phyloP scores from a whole-genome alignment of 2,329 filamentous ascomycete genomes.

The Aspergillus terreus region DNA sequence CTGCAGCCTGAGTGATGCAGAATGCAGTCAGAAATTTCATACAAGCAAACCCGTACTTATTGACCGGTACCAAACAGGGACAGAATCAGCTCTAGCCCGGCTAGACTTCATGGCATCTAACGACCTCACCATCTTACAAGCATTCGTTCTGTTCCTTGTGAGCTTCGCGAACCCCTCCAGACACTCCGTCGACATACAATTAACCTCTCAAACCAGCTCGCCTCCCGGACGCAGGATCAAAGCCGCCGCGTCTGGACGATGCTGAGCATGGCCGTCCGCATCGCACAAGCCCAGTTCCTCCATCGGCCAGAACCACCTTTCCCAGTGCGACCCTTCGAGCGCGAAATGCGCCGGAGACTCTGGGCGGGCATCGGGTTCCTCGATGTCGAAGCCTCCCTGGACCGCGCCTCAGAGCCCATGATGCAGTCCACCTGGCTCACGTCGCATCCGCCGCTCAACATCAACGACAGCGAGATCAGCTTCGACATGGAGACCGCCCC shows the following conservation, averaged over 20 bases:
- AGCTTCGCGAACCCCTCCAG: not conserved
- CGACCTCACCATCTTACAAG: slow-evolving; percentile 30
- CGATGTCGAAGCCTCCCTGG: slow-evolving; percentile 26
- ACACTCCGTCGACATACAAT: not conserved
- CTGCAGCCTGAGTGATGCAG: slow-evolving; percentile 20
- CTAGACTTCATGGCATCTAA: slow-evolving; percentile 29
- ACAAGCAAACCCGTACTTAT: slow-evolving; percentile 16
- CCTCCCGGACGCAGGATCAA: slow-evolving; percentile 25
- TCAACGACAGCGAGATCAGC: slow-evolving; percentile 28
- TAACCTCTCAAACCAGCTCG: slow-evolving; percentile 4
- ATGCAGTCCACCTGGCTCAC: slow-evolving; percentile 28
- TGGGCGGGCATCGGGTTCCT: slow-evolving; percentile 29
- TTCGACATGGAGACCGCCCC: slow-evolving; percentile 19
- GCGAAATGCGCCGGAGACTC: slow-evolving; percentile 28
- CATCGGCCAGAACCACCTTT: slow-evolving; percentile 27
- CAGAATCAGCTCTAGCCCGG: slow-evolving; percentile 21
- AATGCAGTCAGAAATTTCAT: slow-evolving; percentile 20
- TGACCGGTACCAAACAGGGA: slow-evolving; percentile 20
- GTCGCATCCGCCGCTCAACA: slow-evolving; percentile 22
- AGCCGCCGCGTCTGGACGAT: slow-evolving; percentile 33
- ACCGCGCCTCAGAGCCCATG: slow-evolving; percentile 33
- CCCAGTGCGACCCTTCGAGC: slow-evolving; percentile 24
- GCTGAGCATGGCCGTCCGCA: slow-evolving; percentile 28
- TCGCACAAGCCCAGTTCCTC: slow-evolving; percentile 29
- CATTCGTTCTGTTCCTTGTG: slow-evolving; percentile 30